Conservation (phyloP, 805 yeast genomes). For the Yarrowia sp. region DNA sequence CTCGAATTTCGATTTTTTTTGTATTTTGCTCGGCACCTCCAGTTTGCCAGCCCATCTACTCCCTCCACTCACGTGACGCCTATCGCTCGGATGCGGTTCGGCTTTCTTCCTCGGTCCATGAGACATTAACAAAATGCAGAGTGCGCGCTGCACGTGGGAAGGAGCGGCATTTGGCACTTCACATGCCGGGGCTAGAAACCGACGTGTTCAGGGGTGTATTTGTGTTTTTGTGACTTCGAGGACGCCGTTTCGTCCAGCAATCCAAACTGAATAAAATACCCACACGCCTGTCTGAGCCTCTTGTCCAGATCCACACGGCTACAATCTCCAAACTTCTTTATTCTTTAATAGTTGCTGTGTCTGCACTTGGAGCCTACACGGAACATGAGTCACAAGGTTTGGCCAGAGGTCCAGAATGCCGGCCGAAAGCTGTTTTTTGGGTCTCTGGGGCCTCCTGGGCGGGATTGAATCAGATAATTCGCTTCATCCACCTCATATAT, state of each 20-base stretch:
- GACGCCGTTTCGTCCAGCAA: too few relatives aligned
- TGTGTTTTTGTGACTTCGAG: too few relatives aligned
- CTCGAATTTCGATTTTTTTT: neutral
- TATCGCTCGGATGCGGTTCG: conserved; percentile 22
- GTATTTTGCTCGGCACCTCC: too few relatives aligned
- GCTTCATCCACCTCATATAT: neutral
- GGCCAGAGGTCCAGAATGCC: too few relatives aligned
- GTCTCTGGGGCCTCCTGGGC: neutral
- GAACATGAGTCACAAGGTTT: conserved; percentile 16
- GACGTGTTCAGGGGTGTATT: too few relatives aligned
- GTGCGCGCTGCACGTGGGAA: conserved; percentile 16
- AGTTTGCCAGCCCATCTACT: too few relatives aligned
- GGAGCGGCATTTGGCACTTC: conserved; percentile 15
- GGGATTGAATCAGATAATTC: neutral
- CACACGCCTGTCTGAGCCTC: neutral
- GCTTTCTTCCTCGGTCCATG: conserved; percentile 14
- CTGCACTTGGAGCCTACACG: neutral
- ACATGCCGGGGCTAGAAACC: too few relatives aligned
- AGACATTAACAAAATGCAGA: conserved; percentile 2
- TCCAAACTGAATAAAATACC: neutral
- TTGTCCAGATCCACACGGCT: too few relatives aligned
- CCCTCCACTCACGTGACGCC: too few relatives aligned
- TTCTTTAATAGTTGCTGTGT: conserved; percentile 13
- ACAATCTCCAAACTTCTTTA: neutral
- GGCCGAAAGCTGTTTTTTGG: too few relatives aligned